Conservation (phyloP, 1,284 basidiomycete species). For the Malassezia yamatoensis region DNA sequence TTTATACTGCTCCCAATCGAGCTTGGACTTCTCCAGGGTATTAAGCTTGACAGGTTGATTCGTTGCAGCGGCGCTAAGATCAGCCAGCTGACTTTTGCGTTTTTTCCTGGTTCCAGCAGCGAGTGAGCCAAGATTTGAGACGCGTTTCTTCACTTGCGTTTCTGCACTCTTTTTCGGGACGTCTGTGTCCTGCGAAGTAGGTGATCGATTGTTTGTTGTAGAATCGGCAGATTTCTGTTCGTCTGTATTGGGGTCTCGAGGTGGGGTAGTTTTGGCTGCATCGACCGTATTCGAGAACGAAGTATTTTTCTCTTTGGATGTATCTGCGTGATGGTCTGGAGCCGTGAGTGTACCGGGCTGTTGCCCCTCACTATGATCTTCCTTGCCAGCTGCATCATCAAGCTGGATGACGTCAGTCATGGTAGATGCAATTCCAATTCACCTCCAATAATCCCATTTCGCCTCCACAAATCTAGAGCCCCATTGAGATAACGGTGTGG, state of each 20-base stretch:
- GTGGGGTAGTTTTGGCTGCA: too few relatives aligned
- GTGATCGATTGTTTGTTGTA: background rate
- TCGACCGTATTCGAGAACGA: too few relatives aligned
- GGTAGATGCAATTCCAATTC: too few relatives aligned
- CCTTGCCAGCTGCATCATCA: too few relatives aligned
- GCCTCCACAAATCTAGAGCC: too few relatives aligned
- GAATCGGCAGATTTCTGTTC: background rate
- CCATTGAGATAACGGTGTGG: too few relatives aligned
- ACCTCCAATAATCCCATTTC: too few relatives aligned
- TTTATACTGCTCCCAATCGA: constrained; percentile 37
- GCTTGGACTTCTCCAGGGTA: constrained; percentile 44
- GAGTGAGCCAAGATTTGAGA: constrained; percentile 10
- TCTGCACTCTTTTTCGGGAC: background rate
- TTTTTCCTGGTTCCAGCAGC: constrained; percentile 8
- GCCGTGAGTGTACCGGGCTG: too few relatives aligned
- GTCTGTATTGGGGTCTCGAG: background rate
- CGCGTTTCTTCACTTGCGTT: constrained; percentile 9
- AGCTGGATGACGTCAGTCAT: too few relatives aligned
- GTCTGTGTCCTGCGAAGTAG: background rate
- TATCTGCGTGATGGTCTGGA: too few relatives aligned
- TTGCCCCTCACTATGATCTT: too few relatives aligned
- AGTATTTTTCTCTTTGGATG: too few relatives aligned
- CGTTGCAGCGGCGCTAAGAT: constrained; percentile 15
- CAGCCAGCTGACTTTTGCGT: constrained; percentile 14
- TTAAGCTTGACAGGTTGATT: constrained; percentile 38